Conservation (phyloP, 2,329 filamentous ascomycete species). For the Pestalotiopsis sp. region DNA sequence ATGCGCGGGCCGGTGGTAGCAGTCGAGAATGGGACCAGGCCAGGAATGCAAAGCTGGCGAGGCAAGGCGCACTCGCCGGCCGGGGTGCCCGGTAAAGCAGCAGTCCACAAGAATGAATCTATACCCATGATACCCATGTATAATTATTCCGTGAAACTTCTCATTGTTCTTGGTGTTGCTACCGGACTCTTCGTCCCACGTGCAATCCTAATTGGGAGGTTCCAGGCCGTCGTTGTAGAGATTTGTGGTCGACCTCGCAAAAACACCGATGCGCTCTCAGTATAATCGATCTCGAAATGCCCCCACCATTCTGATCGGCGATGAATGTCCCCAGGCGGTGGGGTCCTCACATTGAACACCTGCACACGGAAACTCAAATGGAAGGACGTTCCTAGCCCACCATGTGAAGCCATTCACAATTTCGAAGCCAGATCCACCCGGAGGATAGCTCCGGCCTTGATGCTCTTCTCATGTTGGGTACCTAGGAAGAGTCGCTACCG, state of each 20-base stretch:
- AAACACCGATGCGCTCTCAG: not conserved
- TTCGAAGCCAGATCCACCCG: not conserved
- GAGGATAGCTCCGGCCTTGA: not conserved
- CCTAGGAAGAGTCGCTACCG: not conserved
- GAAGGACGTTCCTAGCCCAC: not conserved
- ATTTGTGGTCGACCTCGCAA: not conserved
- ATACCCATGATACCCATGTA: constrained; percentile 11
- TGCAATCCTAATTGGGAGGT: not conserved
- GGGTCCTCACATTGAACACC: not conserved
- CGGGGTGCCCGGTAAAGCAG: constrained; percentile 54
- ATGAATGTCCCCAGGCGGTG: not conserved
- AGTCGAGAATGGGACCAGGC: constrained; percentile 64
- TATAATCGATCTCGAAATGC: not conserved
- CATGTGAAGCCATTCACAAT: constrained; percentile 1
- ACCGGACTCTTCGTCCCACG: not conserved
- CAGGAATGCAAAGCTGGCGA: constrained; percentile 59
- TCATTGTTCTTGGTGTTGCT: not conserved
- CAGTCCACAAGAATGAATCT: not conserved
- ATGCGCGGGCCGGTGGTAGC: constrained; percentile 50
- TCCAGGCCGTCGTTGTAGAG: not conserved
- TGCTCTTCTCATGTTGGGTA: not conserved
- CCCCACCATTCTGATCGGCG: not conserved
- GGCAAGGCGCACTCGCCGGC: constrained; percentile 55
- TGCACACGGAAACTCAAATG: not conserved
- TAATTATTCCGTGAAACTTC: not conserved